Base-by-base conservation (phyloP, 306 rosid genomes). In the Ochetophila trinervis region DNA sequence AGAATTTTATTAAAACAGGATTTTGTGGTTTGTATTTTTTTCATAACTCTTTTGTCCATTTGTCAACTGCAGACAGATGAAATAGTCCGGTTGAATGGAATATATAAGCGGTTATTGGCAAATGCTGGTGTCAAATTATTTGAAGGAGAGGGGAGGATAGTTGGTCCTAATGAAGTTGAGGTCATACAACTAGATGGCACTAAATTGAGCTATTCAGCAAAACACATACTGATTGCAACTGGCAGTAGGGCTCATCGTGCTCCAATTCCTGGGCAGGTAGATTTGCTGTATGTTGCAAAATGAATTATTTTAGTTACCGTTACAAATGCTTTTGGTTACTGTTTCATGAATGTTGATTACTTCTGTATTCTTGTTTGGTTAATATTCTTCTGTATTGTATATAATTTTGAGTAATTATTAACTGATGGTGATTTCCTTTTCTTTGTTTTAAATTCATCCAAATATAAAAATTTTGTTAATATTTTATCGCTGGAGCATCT, bases 131-230 rank as follows among this genome's bases (percentile, higher is more conserved):
- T 86, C 50, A 89, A 93, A 84, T 75, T 78, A 70, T 89, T 74
- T 74, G 97, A 93, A 81, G 98, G 98, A 40, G 98, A 87, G 83
- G 98, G 97, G 50, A 93, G 58, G 86, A 51, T 93, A 65, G 97
- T 72, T 52, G 86, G 95, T 70, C 96, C 91, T 50, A 80, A 93
- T 78, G 98, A 93, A 73, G 97, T 93, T 78, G 95, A 89, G 87
- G 91, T 93, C 76, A 93, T 89, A 57, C 98, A 93, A 73, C 81
- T 89, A 67, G 98, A 93, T 87, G 97, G 97, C 68, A 93, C 98
- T 71, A 93, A 89, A 76, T 63, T 93, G 81, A 77, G 91, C 60
- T 93, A 82, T 76, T 79, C 97, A 40, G 97, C 98, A n/a, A 89
- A 86, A 70, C 95, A 89, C 78, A 86, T 93, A 63, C 72, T 89